phyloP scores from a whole-genome alignment of 768 basidiomycete species.

The Lactifluus rugatus region DNA sequence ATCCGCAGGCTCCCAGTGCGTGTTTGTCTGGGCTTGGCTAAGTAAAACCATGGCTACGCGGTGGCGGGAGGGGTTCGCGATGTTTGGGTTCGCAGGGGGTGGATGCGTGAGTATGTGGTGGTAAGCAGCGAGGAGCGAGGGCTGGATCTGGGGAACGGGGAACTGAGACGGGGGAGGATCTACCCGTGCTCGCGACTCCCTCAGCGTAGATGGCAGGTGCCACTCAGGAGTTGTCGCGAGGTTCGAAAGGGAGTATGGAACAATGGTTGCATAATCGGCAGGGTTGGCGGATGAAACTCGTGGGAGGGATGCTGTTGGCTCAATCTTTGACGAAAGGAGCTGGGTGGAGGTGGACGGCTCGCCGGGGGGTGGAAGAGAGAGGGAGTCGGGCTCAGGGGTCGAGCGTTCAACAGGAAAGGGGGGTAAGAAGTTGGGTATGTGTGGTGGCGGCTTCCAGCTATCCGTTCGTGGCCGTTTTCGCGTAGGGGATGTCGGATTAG shows the following conservation, averaged over 20 bases:
- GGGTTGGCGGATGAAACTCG: constrained; percentile 35
- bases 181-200: constrained; percentile 7
- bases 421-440: constrained; percentile 59
- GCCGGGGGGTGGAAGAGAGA: constrained; percentile 30
- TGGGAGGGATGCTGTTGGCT: constrained; percentile 31
- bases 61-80: constrained; percentile 55
- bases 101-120: constrained; percentile 72
- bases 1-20: constrained; percentile 56
- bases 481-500: constrained; percentile 47
- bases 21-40: constrained; percentile 40
- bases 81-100: constrained; percentile 36
- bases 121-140: constrained; percentile 56
- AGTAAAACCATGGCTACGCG: constrained; percentile 69
- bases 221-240: constrained; percentile 55
- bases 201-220: constrained; percentile 43
- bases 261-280: constrained; percentile 60
- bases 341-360: constrained; percentile 28
- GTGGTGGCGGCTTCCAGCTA: constrained; percentile 50
- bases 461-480: constrained; percentile 49
- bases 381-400: constrained; percentile 26
- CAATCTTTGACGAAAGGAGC: constrained; percentile 29
- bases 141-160: constrained; percentile 49
- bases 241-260: constrained; percentile 67
- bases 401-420: constrained; percentile 44
- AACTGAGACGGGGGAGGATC: constrained; percentile 25